Evolutionary conservation across 306 rosid genomes (phyloP).

Genomic region (Hippophae rhamnoides): DNA sequence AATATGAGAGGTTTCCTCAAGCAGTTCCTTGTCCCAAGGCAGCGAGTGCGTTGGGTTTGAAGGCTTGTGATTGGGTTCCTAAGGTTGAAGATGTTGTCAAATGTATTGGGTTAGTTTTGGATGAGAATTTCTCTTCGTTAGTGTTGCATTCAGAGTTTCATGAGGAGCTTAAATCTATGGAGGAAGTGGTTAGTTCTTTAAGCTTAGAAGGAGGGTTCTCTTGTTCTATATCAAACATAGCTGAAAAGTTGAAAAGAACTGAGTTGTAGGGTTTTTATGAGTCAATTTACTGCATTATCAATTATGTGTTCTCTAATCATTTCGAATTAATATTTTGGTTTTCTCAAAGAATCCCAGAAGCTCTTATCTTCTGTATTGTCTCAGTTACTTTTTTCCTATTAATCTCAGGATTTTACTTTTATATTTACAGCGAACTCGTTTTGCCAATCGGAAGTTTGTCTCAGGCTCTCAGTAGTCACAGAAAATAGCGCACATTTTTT

Average conservation of each 20-base stretch:
- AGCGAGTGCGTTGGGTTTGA: slow-evolving; percentile 37
- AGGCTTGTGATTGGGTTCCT: slow-evolving; percentile 70
- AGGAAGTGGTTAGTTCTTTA: slow-evolving; percentile 35
- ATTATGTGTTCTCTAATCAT: no score
- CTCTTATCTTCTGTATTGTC: no score
- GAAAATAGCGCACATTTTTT: no score
- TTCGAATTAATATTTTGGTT: no score
- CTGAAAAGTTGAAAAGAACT: slow-evolving; percentile 32
- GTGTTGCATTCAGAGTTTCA: slow-evolving; percentile 67
- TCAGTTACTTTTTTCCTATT: no score
- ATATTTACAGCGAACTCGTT: no score
- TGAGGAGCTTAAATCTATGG: slow-evolving; percentile 51
- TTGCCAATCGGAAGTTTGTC: no score
- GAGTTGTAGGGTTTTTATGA: slow-evolving; percentile 12
- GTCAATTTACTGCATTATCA: no score
- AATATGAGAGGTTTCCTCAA: slow-evolving; percentile 75
- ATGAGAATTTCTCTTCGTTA: slow-evolving; percentile 60
- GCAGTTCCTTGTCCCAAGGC: slow-evolving; percentile 50
- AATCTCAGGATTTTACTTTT: no score
- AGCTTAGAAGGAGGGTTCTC: slow-evolving; percentile 52
- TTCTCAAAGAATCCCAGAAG: no score
- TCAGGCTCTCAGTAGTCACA: no score
- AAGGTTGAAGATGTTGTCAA: slow-evolving; percentile 57
- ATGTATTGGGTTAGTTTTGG: slow-evolving; percentile 51
- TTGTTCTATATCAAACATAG: slow-evolving; percentile 37